Base-by-base conservation (phyloP, 371 early-diverging fungal species). In the Mortierella sp. region DNA sequence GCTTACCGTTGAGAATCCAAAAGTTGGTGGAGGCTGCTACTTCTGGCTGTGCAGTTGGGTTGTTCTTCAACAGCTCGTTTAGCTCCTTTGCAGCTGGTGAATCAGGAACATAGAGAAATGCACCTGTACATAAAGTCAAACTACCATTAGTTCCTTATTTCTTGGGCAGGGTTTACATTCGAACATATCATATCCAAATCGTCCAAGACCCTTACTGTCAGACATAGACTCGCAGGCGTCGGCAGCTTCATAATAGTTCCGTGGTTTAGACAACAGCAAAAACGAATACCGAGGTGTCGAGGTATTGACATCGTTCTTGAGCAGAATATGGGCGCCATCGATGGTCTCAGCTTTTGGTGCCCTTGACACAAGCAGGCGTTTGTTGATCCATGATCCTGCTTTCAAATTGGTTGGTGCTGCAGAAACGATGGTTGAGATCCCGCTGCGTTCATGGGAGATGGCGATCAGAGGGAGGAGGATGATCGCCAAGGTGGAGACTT, bases 281-380 rank as follows among this genome's bases (percentile, higher is more conserved):
- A 63, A 80, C 8, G 84, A 80, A 60, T 80, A 68, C 56, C 80
- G 80, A 44, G 76, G 63, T 24, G 71, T 56, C 2, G 44, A 41
- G 2, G 80, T 70, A 41, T 83, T 78, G 29, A 79, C 84, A 72
- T 80, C 78, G 56, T 83, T 80, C 74, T 77, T 44, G 43, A 83
- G 35, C 24, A 83, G 72, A 48, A 83, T 46, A 68, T 83, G 80
- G 6, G 78, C 84, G 5, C 84, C 84, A 58, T 75, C 71, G 41
- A 83, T 80, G 55, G 77, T 77, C 41, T 60, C 75, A 0, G 84
- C 77, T 48, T 58, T 29, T 12, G 80, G 80, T 2, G 80, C 84
- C 16, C n/a, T 60, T 12, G 32, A 16, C 16, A 29, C 4, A 29
- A 11, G 3, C 32, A 60, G 16, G 6, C 21, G 27, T 24, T 54